Evolutionary conservation across 2,329 filamentous ascomycete species (phyloP).

Genomic region (Cladosporium velox): DNA sequence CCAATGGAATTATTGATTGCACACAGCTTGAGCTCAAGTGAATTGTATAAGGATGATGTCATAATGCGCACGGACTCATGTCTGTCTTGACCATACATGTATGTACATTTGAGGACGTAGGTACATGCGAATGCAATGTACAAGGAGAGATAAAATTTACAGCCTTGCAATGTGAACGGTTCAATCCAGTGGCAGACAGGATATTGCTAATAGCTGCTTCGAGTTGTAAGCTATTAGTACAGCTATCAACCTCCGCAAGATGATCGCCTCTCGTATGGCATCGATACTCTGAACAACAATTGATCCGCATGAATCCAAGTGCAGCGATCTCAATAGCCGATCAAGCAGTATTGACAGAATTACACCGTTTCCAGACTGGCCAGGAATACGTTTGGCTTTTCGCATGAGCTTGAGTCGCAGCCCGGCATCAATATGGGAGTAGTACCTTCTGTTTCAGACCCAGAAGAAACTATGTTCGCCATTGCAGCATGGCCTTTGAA

Average conservation of each 20-base stretch:
- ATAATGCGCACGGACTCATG: not conserved
- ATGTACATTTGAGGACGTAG: too few species aligned
- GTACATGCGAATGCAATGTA: too few species aligned
- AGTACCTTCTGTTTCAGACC: not conserved
- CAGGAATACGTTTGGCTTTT: too few species aligned
- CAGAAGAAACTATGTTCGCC: not conserved
- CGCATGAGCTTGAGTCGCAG: not conserved
- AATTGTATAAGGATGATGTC: not conserved
- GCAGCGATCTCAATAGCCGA: not conserved
- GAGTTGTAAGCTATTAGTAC: not conserved
- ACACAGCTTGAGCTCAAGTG: not conserved
- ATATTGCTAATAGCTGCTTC: not conserved
- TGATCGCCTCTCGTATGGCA: not conserved
- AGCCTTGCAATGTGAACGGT: too few species aligned
- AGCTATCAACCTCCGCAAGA: not conserved
- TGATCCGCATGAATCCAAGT: not conserved
- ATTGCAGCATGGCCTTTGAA: not conserved
- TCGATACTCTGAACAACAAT: not conserved
- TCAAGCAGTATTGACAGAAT: not conserved
- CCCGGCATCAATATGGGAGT: not conserved
- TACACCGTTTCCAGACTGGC: too few species aligned
- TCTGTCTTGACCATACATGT: not conserved
- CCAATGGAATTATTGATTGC: conserved; percentile 1
- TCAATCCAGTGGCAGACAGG: not conserved
- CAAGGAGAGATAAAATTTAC: not conserved